Conservation (phyloP, 148 eudicot species). For the Amaranthus palmeri region DNA sequence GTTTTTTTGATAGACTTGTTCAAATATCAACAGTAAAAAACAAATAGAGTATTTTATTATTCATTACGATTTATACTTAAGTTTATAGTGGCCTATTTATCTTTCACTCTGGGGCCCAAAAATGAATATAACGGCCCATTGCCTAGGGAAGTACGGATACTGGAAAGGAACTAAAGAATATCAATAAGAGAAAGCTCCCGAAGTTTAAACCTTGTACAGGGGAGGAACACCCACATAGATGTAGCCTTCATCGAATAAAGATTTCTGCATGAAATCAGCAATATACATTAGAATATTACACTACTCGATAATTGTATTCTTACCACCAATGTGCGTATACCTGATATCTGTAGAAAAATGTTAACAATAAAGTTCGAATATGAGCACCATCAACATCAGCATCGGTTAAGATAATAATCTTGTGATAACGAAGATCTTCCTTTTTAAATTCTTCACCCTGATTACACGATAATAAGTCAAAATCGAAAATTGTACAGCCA, state of each 20-base stretch:
- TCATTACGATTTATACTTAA: too few species aligned
- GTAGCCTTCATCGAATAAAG: constrained; percentile 86
- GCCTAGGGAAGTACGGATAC: too few species aligned
- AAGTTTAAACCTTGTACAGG: constrained; percentile 63
- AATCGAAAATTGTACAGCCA: constrained; percentile 8
- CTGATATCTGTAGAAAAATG: constrained; percentile 98
- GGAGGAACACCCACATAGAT: constrained; percentile 99
- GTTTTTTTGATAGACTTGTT: too few species aligned
- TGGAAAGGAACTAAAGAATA: too few species aligned
- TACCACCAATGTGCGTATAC: constrained; percentile 28
- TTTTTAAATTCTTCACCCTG: constrained; percentile 96
- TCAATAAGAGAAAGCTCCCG: too few species aligned
- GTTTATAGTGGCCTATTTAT: too few species aligned
- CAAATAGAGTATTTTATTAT: too few species aligned
- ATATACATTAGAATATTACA: background rate
- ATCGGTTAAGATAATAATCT: constrained; percentile 92
- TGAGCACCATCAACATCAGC: constrained; percentile 99
- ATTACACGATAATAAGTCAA: constrained; percentile 21
- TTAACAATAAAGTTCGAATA: constrained; percentile 76
- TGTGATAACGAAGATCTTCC: constrained; percentile 87
- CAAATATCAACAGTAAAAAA: too few species aligned
- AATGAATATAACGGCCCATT: too few species aligned
- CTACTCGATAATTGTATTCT: background rate
- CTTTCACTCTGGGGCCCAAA: too few species aligned
- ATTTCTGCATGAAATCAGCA: constrained; percentile 57